Base-by-base conservation (phyloP, 2,329 filamentous ascomycete genomes). In the Helotiales sp. region DNA sequence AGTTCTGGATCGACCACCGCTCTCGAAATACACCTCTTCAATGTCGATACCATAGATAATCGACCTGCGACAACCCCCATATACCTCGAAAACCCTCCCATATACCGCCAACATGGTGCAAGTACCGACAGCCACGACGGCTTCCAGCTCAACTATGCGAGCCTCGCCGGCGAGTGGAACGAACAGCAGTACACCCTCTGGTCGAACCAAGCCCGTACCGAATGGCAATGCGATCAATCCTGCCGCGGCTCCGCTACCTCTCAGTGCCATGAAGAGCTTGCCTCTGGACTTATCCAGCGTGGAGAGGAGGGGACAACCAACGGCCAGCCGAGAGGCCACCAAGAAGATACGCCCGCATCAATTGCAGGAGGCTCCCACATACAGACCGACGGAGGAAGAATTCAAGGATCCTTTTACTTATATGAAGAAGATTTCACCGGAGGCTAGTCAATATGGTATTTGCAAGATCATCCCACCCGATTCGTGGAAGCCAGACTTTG, bases 381-480 rank as follows among this genome's bases (percentile, higher is more conserved):
- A 93, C 79, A 86, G 89, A 71, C 96, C 96, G 34, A 97, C 93
- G 0, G 90, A 93, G 73, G 94, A 97, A 73, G 94, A 99, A 79
- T 99, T 96, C 85, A 93, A 91, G 75, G 94, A 99, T 75, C 96
- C 96, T 0, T 89, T 97, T 77, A 91, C 92, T 74, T 99, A 97
- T 77, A 94, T 99, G 74, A 90, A 90, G 77, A 97, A 95, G 80
- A 97, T 99, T 73, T 85, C 90, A 0, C 89, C 93, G 0, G 93
- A 97, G 78, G 96, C 93, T 26, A 87, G 86, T 72, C 89, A 94
- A 75, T 98, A 92, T 80, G 96, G 96, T 60, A 92, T 99, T 63
- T 94, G 93, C 85, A 97, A 97, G 80, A 93, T 99, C 69, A 92
- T 99, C 65, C 96, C 96, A 5, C 96, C 96, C 0, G 93, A 96